A percentile compares a stretch with the other conserved stretches of the same genome.
Conservation (phyloP, 306 rosid species). For the Morella rubra region DNA sequence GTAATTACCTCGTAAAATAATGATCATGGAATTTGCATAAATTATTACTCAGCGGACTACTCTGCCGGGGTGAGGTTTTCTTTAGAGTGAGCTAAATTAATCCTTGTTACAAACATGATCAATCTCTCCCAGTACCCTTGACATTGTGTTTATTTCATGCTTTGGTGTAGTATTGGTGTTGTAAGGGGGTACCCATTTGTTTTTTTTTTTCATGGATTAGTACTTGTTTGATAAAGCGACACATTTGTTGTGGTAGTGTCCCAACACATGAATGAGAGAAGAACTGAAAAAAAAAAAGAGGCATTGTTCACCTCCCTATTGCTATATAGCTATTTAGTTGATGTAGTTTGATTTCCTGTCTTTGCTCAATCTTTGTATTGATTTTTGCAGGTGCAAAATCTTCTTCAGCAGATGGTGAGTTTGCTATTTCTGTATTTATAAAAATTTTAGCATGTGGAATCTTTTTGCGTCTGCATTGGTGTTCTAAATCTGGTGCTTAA, state of each 20-base stretch:
- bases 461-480: not conserved
- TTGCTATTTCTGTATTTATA: not conserved
- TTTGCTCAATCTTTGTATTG: conserved; percentile 20
- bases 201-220: too few relatives aligned
- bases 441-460: conserved; percentile 13
- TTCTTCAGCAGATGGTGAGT: conserved; percentile 61
- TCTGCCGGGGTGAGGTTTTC: too few relatives aligned
- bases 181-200: too few relatives aligned
- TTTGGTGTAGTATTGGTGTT: too few relatives aligned
- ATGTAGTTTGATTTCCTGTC: not conserved
- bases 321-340: not conserved
- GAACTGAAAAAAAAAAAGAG: too few relatives aligned
- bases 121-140: too few relatives aligned
- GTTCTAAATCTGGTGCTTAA: conserved; percentile 5
- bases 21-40: not conserved
- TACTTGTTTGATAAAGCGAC: not conserved
- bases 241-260: not conserved
- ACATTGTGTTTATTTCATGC: too few relatives aligned
- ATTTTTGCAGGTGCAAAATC: conserved; percentile 48
- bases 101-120: too few relatives aligned
- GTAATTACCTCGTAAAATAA: not conserved
- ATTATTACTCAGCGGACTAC: not conserved
- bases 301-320: not conserved
- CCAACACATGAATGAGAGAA: not conserved
- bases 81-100: too few relatives aligned